Conservation (phyloP, 2,329 filamentous ascomycete species). For the Scorias spongiosa region DNA sequence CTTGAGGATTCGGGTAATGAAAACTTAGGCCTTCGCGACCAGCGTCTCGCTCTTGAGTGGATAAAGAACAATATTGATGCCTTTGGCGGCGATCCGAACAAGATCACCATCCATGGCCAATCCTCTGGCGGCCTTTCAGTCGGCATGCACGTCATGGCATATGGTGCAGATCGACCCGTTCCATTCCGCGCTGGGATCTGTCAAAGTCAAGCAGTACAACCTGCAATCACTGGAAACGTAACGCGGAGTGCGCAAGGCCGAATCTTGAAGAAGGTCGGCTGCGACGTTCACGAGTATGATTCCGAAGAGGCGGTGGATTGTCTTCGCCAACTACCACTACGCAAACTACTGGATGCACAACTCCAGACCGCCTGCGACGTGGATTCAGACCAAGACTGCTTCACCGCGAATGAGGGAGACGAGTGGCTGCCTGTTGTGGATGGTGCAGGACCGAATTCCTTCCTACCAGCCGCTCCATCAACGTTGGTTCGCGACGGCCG, state of each 20-base stretch:
- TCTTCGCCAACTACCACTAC: too few species aligned
- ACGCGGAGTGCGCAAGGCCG: constrained; percentile 23
- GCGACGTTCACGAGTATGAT: too few species aligned
- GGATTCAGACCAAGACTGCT: too few species aligned
- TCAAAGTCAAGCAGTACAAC: constrained; percentile 36
- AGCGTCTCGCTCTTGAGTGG: constrained; percentile 25
- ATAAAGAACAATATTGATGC: constrained; percentile 21
- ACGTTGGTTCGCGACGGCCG: constrained; percentile 22
- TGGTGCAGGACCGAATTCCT: constrained; percentile 19
- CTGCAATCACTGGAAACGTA: constrained; percentile 31
- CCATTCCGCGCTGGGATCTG: constrained; percentile 34
- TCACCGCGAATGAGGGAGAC: too few species aligned
- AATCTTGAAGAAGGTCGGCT: too few species aligned
- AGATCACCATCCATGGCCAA: constrained; percentile 26
- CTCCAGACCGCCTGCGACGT: too few species aligned
- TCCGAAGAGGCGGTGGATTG: too few species aligned
- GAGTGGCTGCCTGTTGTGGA: too few species aligned
- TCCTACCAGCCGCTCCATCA: constrained; percentile 27
- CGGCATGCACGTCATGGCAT: constrained; percentile 32
- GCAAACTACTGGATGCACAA: too few species aligned
- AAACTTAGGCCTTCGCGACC: constrained; percentile 25
- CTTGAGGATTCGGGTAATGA: constrained; percentile 18
- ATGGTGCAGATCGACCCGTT: constrained; percentile 27
- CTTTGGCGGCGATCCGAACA: constrained; percentile 21
- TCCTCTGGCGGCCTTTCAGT: constrained; percentile 19